Evolutionary conservation across 768 basidiomycete species (phyloP).

Genomic region (Tremella mesenterica): DNA sequence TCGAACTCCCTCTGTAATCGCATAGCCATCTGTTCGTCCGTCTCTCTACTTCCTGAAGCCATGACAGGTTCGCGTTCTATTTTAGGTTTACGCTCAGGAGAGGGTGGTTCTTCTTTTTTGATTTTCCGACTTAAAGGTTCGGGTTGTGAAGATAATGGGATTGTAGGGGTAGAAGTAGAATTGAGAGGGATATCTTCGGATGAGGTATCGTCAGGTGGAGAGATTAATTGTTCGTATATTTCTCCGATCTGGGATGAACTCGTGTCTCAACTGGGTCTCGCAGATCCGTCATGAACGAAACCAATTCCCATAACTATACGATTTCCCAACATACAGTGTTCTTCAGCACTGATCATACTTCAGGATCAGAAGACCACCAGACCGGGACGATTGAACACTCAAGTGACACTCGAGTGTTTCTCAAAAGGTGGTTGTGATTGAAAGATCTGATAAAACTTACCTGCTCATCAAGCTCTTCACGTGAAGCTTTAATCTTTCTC

Average conservation of each 20-base stretch:
- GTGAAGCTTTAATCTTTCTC: slow-evolving; percentile 60
- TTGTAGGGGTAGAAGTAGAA: slow-evolving; percentile 1
- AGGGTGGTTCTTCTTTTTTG: slow-evolving; percentile 10
- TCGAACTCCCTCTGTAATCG: slow-evolving; percentile 65
- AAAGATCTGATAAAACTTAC: slow-evolving; percentile 48
- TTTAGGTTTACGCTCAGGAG: slow-evolving; percentile 2
- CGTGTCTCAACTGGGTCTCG: no score
- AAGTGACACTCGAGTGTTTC: no score
- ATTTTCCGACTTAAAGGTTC: slow-evolving; percentile 18
- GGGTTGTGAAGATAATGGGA: slow-evolving; percentile 21
- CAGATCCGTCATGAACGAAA: no score
- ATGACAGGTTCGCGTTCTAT: background rate
- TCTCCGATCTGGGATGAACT: slow-evolving; percentile 34
- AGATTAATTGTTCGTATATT: slow-evolving; percentile 33
- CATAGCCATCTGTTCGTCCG: slow-evolving; percentile 63
- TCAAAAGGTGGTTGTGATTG: slow-evolving; percentile 16
- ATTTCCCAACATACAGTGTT: no score
- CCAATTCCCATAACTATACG: no score
- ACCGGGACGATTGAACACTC: no score
- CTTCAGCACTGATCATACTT: no score
- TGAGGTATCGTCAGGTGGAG: slow-evolving; percentile 7
- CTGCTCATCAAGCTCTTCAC: slow-evolving; percentile 58
- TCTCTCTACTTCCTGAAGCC: slow-evolving; percentile 48
- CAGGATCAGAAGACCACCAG: no score
- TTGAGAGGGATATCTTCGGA: slow-evolving; percentile 11